phyloP scores from a whole-genome alignment of 2,329 filamentous ascomycete species.

The Shiraia sp. region DNA sequence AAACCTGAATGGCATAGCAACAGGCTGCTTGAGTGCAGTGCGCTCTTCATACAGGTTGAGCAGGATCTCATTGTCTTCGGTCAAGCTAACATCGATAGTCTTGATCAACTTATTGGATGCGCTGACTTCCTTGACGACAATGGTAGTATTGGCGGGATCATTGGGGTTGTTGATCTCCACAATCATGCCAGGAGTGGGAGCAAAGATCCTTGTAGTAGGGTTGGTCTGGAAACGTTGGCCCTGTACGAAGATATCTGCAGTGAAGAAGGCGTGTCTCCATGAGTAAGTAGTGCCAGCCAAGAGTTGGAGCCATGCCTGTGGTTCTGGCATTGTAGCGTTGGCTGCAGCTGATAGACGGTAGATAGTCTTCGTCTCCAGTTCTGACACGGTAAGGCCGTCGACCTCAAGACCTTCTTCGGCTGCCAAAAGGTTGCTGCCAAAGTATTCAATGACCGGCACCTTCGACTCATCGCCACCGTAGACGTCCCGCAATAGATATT shows the following conservation, averaged over 20 bases:
- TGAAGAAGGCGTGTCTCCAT: conserved; percentile 94
- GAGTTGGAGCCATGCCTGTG: conserved; percentile 84
- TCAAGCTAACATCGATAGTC: conserved; percentile 82
- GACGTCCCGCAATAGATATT: conserved; percentile 74
- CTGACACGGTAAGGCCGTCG: conserved; percentile 82
- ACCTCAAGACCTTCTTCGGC: conserved; percentile 68
- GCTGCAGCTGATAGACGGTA: conserved; percentile 82
- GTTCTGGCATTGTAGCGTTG: conserved; percentile 72
- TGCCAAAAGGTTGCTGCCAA: conserved; percentile 83
- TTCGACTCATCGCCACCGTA: conserved; percentile 74
- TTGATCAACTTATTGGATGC: conserved; percentile 84
- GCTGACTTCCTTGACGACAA: conserved; percentile 84
- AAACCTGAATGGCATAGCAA: conserved; percentile 85
- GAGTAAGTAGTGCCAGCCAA: conserved; percentile 84
- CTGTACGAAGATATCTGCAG: conserved; percentile 90
- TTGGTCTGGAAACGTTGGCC: conserved; percentile 97
- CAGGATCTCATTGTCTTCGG: conserved; percentile 75
- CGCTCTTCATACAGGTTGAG: conserved; percentile 93
- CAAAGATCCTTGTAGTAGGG: conserved; percentile 88
- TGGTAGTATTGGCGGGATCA: conserved; percentile 79
- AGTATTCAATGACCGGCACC: conserved; percentile 90
- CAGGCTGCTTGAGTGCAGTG: conserved; percentile 79
- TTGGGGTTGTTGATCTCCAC: conserved; percentile 86
- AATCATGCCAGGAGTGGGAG: conserved; percentile 80
- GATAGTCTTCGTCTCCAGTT: conserved; percentile 77